Base-by-base conservation (phyloP, 768 basidiomycete species). In the Termitomyces sp. region DNA sequence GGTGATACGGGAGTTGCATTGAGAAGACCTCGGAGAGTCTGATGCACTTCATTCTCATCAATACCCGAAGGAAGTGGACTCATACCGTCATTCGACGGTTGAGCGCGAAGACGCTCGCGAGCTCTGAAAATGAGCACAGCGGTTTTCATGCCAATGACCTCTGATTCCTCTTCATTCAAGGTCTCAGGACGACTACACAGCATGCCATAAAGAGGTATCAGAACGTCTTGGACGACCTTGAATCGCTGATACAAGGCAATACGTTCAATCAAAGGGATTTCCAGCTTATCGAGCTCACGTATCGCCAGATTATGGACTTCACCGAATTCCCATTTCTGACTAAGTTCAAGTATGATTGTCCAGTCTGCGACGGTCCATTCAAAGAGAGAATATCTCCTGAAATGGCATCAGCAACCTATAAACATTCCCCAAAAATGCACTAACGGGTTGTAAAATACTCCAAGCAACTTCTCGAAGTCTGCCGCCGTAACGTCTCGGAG, bases 391-490 rank as follows among this genome's bases (percentile, higher is more conserved):
- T 85, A 86, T 46, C 68, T 73, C 0, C 86, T 89, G 61, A 0
- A 37, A 39, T 26, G 39, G 27, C 29, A 39, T 57, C 27, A 31
- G 36, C 42, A 26, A 22, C 22, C 36, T 27, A 36, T 39, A 4
- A 36, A 24, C 27, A 20, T 29, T 13, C 18, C 16, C 26, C 7
- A 37, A 39, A 4, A 31, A 20, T 27, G 9, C 2, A 64, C 77
- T 61, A 59, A 83, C 80, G 76, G 75, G 46, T 84, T 82, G 52
- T 85, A 85, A 61, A 83, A 83, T 0, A 84, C 75, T 77, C 81
- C 83, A 0, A 84, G 65, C 0, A 85, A 74, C 0, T 65, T 67
- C 0, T 75, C 74, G 52, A 85, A 84, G 0, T 80, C 73, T 0
- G 67, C 57, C 0, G 70, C 62, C 0, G 67, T 70, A 4, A 77